A percentile compares a stretch with the other conserved stretches of the same genome.
Evolutionary conservation across 2,329 filamentous ascomycete species (phyloP).

Genomic region (Colletotrichum sp.): DNA sequence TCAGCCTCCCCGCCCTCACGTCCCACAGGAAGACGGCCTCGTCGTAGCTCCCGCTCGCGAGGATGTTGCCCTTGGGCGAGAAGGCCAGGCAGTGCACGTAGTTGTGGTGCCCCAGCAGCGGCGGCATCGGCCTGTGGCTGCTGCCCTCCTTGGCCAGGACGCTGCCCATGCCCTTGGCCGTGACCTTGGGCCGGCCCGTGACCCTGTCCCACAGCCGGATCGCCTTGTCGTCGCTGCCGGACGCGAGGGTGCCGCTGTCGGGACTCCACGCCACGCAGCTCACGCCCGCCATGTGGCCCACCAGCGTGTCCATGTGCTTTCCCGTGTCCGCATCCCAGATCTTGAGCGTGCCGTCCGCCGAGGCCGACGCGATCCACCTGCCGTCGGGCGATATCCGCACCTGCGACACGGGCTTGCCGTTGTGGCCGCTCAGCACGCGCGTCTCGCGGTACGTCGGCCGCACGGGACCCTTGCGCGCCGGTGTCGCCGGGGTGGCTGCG

Average conservation of each 20-base stretch:
- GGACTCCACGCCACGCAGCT: slow-evolving; percentile 95
- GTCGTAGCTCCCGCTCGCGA: slow-evolving; percentile 94
- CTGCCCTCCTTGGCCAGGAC: slow-evolving; percentile 21
- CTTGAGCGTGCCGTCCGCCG: slow-evolving; percentile 88
- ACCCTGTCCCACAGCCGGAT: slow-evolving; percentile 89
- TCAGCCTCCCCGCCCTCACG: slow-evolving; percentile 82
- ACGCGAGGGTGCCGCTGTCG: slow-evolving; percentile 85
- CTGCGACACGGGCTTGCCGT: slow-evolving; percentile 73
- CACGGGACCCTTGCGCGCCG: slow-evolving; percentile 12
- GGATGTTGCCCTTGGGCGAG: slow-evolving; percentile 96
- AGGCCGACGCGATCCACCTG: slow-evolving; percentile 86
- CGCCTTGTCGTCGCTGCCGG: slow-evolving; percentile 93
- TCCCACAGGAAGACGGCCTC: slow-evolving; percentile 98
- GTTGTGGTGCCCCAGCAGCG: slow-evolving; percentile 88
- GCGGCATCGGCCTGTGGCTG: slow-evolving; percentile 45
- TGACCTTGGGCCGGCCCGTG: slow-evolving; percentile 60
- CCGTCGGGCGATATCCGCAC: slow-evolving; percentile 93
- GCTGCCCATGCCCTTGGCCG: slow-evolving; percentile 36
- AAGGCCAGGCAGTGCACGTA: slow-evolving; percentile 95
- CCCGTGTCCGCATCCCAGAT: slow-evolving; percentile 87
- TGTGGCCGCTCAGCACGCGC: slow-evolving; percentile 77
- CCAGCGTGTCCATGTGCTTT: slow-evolving; percentile 82
- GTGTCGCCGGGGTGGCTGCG: slow-evolving; percentile 24
- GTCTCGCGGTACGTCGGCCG: slow-evolving; percentile 3
- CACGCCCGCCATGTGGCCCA: slow-evolving; percentile 91